Percentiles rank a stretch among this genome's conserved stretches.
These are phyloP conservation scores for Penicillium sp. DNA, from an alignment of 2,329 filamentous ascomycete genomes.

Conservation along the genomic window DNA sequence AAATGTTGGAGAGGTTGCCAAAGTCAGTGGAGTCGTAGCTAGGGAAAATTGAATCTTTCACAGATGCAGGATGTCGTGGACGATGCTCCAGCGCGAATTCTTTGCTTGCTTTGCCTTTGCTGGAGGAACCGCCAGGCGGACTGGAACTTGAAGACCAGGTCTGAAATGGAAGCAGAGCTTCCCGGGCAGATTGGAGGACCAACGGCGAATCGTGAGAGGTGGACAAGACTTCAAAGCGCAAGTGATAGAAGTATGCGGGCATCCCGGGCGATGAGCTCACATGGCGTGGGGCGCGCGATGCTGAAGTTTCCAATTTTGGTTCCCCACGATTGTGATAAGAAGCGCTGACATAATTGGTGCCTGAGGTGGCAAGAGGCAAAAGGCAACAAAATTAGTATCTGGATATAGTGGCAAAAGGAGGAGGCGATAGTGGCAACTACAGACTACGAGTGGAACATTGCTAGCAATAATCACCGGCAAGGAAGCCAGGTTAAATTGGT, in stretches of 20 bases:
- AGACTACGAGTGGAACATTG: not conserved
- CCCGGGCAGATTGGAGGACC: conserved; percentile 32
- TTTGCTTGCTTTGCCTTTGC: conserved; percentile 1
- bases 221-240: conserved; percentile 54
- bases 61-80: not conserved
- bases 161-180: conserved; percentile 37
- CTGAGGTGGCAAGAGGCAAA: conserved; percentile 4
- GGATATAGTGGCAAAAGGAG: not conserved
- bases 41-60: not conserved
- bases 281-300: conserved; percentile 7
- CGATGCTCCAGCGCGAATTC: conserved; percentile 7
- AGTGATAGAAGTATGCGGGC: conserved; percentile 60
- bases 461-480: conserved; percentile 1
- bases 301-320: too few relatives aligned
- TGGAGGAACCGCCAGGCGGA: conserved; percentile 5
- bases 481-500: conserved; percentile 5
- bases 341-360: not conserved
- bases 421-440: not conserved
- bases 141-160: conserved; percentile 16
- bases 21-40: conserved; percentile 1
- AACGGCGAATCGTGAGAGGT: conserved; percentile 19
- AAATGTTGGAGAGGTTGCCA: conserved; percentile 8
- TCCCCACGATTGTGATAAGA: conserved; percentile 2
- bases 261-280: conserved; percentile 41
- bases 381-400: not conserved